Conservation (phyloP, 768 basidiomycete genomes). For the Cantharellus anzutake region DNA sequence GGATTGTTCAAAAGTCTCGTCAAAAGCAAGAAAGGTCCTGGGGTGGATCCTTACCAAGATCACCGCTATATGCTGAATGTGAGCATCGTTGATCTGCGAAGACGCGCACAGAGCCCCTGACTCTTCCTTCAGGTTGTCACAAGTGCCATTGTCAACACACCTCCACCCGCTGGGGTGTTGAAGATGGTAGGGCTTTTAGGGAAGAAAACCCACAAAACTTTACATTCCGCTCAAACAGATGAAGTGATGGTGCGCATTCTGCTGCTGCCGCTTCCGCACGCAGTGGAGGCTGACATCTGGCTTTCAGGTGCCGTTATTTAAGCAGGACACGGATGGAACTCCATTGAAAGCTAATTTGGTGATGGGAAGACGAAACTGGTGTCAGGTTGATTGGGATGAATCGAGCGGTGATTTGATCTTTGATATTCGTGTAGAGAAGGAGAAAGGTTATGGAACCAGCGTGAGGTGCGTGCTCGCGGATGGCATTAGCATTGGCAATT, state of each 20-base stretch:
- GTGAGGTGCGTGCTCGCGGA: conserved; percentile 35
- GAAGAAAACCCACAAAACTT: conserved; percentile 60
- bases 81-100: conserved; percentile 1
- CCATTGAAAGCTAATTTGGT: conserved; percentile 61
- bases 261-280: neutral
- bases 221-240: conserved; percentile 69
- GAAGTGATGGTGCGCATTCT: conserved; percentile 50
- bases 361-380: conserved; percentile 84
- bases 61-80: conserved; percentile 78
- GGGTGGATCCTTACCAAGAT: conserved; percentile 38
- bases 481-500: conserved; percentile 1
- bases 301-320: conserved; percentile 53
- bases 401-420: conserved; percentile 48
- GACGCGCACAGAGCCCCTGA: neutral
- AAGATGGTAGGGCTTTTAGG: conserved; percentile 60
- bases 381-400: conserved; percentile 41
- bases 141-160: conserved; percentile 94
- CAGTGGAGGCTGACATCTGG: neutral
- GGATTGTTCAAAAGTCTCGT: conserved; percentile 54
- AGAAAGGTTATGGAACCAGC: conserved; percentile 67
- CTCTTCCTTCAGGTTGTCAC: conserved; percentile 29
- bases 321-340: conserved; percentile 54
- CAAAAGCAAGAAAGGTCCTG: conserved; percentile 25
- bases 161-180: conserved; percentile 60
- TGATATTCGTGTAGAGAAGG: conserved; percentile 71